These are phyloP conservation scores for Raffaelea deltoideospora DNA, from an alignment of 2,329 filamentous ascomycete species.

Conservation along the genomic window DNA sequence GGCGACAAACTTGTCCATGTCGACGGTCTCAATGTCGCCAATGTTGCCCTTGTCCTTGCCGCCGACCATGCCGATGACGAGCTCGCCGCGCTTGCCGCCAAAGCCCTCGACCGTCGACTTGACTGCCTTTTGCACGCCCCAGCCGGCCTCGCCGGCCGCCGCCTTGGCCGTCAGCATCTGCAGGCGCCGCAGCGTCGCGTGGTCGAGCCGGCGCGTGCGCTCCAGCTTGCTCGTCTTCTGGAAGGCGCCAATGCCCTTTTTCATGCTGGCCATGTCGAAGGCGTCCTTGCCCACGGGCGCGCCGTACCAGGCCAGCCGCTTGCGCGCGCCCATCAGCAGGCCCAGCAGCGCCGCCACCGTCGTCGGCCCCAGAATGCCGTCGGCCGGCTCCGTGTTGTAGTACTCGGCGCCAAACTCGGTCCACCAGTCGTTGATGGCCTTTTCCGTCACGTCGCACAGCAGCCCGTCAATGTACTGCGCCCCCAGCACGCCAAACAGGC, in stretches of 20 bases:
- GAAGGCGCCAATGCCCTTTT: conserved; percentile 72
- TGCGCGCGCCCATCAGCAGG: conserved; percentile 76
- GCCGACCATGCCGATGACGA: conserved; percentile 88
- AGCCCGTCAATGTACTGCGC: conserved; percentile 81
- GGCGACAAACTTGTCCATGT: conserved; percentile 70
- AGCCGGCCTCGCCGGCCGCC: conserved; percentile 72
- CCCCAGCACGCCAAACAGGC: conserved; percentile 77
- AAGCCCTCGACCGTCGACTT: conserved; percentile 92
- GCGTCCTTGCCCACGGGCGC: conserved; percentile 80
- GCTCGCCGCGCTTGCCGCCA: conserved; percentile 83
- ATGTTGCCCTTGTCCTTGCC: conserved; percentile 79
- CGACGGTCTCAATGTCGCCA: conserved; percentile 80
- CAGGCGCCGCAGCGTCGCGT: conserved; percentile 65
- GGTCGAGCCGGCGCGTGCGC: conserved; percentile 64
- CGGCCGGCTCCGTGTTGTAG: conserved; percentile 82
- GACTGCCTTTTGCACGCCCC: conserved; percentile 84
- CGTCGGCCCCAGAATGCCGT: conserved; percentile 82
- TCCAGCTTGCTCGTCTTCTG: conserved; percentile 79
- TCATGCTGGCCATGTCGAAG: conserved; percentile 71
- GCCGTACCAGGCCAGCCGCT: conserved; percentile 71
- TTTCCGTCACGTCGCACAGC: conserved; percentile 85
- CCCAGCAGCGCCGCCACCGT: conserved; percentile 81
- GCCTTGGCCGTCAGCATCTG: conserved; percentile 81
- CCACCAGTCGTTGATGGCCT: conserved; percentile 90
- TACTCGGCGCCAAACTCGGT: conserved; percentile 81